Evolutionary conservation across 306 rosid genomes (phyloP), one percentile per base, ranked within the genome.

Genomic region (Abrus precatorius): DNA sequence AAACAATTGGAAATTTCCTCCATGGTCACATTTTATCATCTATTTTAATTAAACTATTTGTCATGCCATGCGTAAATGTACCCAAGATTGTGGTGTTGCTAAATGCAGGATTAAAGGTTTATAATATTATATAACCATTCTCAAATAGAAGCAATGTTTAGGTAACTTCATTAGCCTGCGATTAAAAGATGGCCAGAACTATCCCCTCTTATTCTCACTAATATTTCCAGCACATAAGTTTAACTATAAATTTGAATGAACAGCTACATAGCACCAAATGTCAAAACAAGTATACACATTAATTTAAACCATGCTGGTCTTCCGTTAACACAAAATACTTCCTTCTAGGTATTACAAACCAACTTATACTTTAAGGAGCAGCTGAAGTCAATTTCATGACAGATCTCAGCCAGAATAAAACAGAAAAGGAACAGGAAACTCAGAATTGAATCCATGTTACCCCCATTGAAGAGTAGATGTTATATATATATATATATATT

Each of bases 1-100:
- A 60, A 79, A 67, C 48, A 13, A 47, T 69, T 41, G 44, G 57
- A 75, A n/a, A 8, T 45, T 44, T 72, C 76, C 70, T 48, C 50
- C 69, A n/a, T 8, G 5, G 5, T 55, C 41, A 73, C 55, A 79
- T 56, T 59, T 59, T 49, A n/a, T 9, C 30, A 73, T 57, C 40
- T 30, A 54, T 20, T 61, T 43, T 28, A 5, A 61, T 29, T 36
- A 36, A 81, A 75, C 61, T 30, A 70, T 44, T 13, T 62, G 34
- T 20, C 20, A 20, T 20, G 20, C 0, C 20, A 47, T 47, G 72
- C 72, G 57, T 47, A 2, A 8, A 60, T 60, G 47, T n/a, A 45
- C 43, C 48, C 29, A 57, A 12, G 68, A 14, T 38, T 76, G 47
- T 56, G 54, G 36, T 50, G 43, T 38, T 74, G 20, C 45, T 12